Evolutionary conservation across 2,329 filamentous ascomycete species (phyloP), one percentile per base, ranked within the genome.

Genomic region (Ophiostoma novo-ulmi): DNA sequence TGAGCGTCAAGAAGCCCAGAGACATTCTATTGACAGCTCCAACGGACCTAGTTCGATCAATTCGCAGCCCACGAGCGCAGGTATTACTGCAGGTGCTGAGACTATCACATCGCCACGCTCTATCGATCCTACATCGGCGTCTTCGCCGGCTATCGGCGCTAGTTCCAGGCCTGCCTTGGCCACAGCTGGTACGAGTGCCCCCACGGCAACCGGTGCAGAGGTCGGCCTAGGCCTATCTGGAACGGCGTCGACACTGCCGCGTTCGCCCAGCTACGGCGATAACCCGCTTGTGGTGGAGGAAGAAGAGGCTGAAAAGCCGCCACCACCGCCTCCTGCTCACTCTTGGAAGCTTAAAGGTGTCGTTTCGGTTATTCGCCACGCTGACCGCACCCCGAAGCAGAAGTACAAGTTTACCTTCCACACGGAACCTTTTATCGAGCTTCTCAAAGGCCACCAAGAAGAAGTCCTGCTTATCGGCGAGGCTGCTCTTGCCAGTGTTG

Each of bases 381-480:
- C 96, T 2, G 95, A 99, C 81, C 90, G 95, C 71, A 99, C 95
- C 1, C 95, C 95, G 2, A 99, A 99, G 81, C 95, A 99, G 77
- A 99, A 99, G 79, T 97, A 97, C 84, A 99, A 99, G 79, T 99
- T 98, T 77, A 99, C 95, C 0, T 98, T 99, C 76, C 95, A 99
- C 77, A 97, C 93, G 0, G 92, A 94, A 73, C 95, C 95, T 0
- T 99, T 99, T 77, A 94, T 99, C 73, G 92, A 97, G 74, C 84
- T 99, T 4, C 86, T 99, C 61, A 97, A 94, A 78, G 95, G 95
- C 0, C 94, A 99, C 76, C 92, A 97, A 76, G 94, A 98, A 79
- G 95, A 99, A 78, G 95, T 99, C 1, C 85, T 99, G 1, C 86
- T 99, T 31, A 95, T 97, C 74, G 94, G 94, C 10, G 93, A 97